These are phyloP conservation scores for Pogostemon cablin DNA, from an alignment of 257 asterid genomes.

Conservation along the genomic window DNA sequence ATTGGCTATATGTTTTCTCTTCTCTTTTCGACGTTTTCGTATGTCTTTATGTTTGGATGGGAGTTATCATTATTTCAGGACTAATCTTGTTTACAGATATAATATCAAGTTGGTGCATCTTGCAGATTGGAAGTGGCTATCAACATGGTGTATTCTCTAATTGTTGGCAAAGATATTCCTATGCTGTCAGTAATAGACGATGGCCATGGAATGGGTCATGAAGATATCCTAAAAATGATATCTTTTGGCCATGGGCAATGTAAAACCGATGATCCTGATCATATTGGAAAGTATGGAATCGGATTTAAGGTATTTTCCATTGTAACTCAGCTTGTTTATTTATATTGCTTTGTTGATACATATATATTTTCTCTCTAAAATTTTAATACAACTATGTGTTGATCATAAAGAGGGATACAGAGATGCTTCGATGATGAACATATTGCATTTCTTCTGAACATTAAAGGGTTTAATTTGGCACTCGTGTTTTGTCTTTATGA, in stretches of 20 bases:
- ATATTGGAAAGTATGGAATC: slow-evolving; percentile 76
- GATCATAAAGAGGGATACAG: neutral
- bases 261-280: slow-evolving; percentile 54
- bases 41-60: slow-evolving; percentile 14
- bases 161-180: slow-evolving; percentile 55
- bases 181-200: slow-evolving; percentile 72
- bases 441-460: slow-evolving; percentile 4
- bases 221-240: slow-evolving; percentile 63
- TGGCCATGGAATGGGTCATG: slow-evolving; percentile 79
- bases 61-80: neutral
- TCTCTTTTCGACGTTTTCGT: neutral
- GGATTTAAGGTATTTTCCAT: slow-evolving; percentile 69
- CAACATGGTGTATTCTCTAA: slow-evolving; percentile 46
- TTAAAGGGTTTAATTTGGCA: neutral
- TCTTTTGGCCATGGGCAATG: slow-evolving; percentile 74
- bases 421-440: slow-evolving; percentile 11
- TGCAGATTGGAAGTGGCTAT: slow-evolving; percentile 63
- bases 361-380: neutral
- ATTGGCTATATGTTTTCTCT: neutral
- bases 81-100: slow-evolving; percentile 29
- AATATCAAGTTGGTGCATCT: slow-evolving; percentile 29
- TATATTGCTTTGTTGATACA: neutral
- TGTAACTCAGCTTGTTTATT: neutral
- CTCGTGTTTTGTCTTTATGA: neutral
- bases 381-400: slow-evolving; percentile 3